Evolutionary conservation across 345 rosid species (phyloP).

Genomic region (Chamaenerion angustifolium): DNA sequence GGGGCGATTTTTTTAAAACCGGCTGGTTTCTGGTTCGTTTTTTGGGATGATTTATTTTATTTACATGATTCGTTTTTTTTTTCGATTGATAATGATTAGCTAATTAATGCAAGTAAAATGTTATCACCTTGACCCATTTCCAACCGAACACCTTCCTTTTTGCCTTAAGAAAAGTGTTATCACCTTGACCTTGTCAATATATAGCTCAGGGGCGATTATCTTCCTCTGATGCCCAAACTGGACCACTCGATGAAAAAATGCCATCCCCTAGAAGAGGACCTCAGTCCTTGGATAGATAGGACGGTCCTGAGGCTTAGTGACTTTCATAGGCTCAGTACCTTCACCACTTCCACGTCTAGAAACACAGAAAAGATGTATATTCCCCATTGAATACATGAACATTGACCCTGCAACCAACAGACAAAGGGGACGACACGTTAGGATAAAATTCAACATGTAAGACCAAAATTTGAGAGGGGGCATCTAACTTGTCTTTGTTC

Average conservation of each 20-base stretch:
- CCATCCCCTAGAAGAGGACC: constrained; percentile 37
- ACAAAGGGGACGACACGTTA: no score
- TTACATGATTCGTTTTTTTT: no score
- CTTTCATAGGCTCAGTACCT: constrained; percentile 22
- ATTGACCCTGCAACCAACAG: constrained; percentile 26
- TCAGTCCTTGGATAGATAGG: constrained; percentile 23
- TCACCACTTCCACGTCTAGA: constrained; percentile 23
- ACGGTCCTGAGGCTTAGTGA: constrained; percentile 29
- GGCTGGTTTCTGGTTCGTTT: no score
- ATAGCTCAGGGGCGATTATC: constrained; percentile 33
- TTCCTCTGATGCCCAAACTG: constrained; percentile 27
- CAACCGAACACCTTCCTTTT: not conserved
- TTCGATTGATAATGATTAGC: no score
- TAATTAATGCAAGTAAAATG: no score
- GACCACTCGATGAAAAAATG: constrained; percentile 28
- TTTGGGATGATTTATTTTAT: no score
- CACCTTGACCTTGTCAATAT: constrained; percentile 37
- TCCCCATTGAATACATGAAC: constrained; percentile 34
- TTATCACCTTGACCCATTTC: no score
- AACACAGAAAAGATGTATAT: constrained; percentile 19
- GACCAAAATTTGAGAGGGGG: no score
- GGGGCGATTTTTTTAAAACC: no score
- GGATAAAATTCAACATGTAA: no score
- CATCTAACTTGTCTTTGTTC: no score
- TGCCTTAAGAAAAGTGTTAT: not conserved